Conservation (phyloP, 805 yeast species). For the Saturnispora sekii region DNA sequence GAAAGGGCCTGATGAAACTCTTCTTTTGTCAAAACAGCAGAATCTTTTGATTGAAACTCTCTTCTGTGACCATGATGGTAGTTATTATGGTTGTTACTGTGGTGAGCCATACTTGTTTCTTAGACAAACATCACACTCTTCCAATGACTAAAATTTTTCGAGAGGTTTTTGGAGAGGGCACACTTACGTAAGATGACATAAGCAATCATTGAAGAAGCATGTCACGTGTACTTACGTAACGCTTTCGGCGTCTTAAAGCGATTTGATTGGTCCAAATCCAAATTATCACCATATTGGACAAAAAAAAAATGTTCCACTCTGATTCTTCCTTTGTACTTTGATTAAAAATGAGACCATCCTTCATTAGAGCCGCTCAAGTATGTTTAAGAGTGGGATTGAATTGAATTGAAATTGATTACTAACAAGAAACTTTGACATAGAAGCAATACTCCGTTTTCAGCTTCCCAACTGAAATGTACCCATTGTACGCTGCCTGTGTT, state of each 20-base stretch:
- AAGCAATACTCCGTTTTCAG: conserved; percentile 17
- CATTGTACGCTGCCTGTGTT: conserved; percentile 47
- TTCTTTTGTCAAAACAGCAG: conserved; percentile 3
- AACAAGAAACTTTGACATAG: neutral
- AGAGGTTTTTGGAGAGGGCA: too few relatives aligned
- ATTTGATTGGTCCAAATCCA: neutral
- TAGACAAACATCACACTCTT: too few relatives aligned
- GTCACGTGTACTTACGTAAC: too few relatives aligned
- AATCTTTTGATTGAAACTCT: too few relatives aligned
- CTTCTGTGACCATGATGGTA: neutral
- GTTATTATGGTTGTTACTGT: neutral
- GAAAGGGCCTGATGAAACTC: conserved; percentile 23
- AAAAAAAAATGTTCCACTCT: neutral
- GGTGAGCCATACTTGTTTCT: neutral
- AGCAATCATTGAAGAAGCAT: too few relatives aligned
- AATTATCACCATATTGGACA: neutral
- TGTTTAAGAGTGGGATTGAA: neutral
- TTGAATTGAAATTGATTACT: neutral
- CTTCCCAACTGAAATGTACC: conserved; percentile 49
- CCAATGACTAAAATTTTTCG: too few relatives aligned
- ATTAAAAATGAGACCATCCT: conserved; percentile 6
- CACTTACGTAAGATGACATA: too few relatives aligned
- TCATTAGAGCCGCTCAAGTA: conserved; percentile 7
- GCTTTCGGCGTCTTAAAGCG: too few relatives aligned
- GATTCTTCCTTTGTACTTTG: neutral